Conservation (phyloP, 441 rosid species). For the Erodium chrysanthum region DNA sequence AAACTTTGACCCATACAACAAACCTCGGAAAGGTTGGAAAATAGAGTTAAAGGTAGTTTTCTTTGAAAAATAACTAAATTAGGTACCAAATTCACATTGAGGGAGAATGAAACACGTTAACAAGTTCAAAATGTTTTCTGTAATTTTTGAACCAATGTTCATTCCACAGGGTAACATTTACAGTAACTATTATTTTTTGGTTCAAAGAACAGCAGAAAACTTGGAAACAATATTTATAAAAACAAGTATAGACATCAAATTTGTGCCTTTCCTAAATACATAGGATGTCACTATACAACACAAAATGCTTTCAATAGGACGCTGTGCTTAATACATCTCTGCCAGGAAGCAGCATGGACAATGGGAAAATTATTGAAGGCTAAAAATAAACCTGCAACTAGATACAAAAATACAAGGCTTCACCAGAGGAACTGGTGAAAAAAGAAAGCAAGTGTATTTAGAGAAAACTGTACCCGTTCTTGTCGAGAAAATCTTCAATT, state of each 20-base stretch:
- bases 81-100: background rate
- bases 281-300: background rate
- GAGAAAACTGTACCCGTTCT: conserved; percentile 55
- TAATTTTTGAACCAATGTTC: background rate
- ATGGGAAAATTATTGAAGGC: background rate
- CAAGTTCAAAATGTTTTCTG: background rate
- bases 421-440: conserved; percentile 14
- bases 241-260: background rate
- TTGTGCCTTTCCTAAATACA: background rate
- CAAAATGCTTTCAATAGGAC: background rate
- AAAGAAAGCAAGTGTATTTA: background rate
- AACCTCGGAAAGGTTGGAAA: background rate
- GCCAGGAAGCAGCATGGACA: too few relatives aligned
- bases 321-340: too few relatives aligned
- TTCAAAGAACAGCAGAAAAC: background rate
- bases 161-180: background rate
- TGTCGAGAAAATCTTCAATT: conserved; percentile 73
- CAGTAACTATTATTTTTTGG: background rate
- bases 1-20: background rate
- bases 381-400: background rate
- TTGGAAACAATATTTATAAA: background rate
- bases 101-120: background rate
- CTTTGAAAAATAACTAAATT: background rate
- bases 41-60: background rate
- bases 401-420: background rate